Evolutionary conservation across 345 rosid species (phyloP).

Genomic region (Lepidium africanum): DNA sequence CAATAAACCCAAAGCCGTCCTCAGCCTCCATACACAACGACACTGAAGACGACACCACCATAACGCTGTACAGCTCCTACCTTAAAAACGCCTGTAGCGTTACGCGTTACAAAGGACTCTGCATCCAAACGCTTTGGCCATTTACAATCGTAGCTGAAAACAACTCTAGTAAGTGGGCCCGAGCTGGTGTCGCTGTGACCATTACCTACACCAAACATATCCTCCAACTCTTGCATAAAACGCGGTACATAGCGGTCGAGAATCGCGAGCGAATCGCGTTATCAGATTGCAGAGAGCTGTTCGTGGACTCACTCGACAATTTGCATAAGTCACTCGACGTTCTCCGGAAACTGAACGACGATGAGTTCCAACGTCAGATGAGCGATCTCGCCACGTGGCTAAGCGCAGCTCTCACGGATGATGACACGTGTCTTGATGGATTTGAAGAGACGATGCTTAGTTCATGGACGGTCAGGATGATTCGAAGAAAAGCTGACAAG

Average conservation of each 20-base stretch:
- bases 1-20: conserved; percentile 5
- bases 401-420: conserved; percentile 62
- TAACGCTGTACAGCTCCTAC: conserved; percentile 22
- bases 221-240: conserved; percentile 11
- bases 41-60: conserved; percentile 6
- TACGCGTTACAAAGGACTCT: conserved; percentile 48
- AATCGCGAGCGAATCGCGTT: conserved; percentile 38
- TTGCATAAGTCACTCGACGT: conserved; percentile 55
- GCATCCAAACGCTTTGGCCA: conserved; percentile 53
- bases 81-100: conserved; percentile 70
- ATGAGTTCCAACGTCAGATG: conserved; percentile 42
- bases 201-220: conserved; percentile 42
- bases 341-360: conserved; percentile 40
- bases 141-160: conserved; percentile 50
- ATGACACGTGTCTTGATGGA: conserved; percentile 73
- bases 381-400: conserved; percentile 61
- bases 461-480: conserved; percentile 25
- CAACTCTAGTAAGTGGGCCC: conserved; percentile 69
- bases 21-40: neutral
- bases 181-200: conserved; percentile 72
- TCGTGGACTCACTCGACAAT: conserved; percentile 41
- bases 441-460: conserved; percentile 32
- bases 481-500: conserved; percentile 35
- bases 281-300: conserved; percentile 58
- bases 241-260: conserved; percentile 16